Percentiles rank a stretch among this genome's conserved stretches.
phyloP scores from a whole-genome alignment of 1,284 basidiomycete species.

The Malassezia yamatoensis region DNA sequence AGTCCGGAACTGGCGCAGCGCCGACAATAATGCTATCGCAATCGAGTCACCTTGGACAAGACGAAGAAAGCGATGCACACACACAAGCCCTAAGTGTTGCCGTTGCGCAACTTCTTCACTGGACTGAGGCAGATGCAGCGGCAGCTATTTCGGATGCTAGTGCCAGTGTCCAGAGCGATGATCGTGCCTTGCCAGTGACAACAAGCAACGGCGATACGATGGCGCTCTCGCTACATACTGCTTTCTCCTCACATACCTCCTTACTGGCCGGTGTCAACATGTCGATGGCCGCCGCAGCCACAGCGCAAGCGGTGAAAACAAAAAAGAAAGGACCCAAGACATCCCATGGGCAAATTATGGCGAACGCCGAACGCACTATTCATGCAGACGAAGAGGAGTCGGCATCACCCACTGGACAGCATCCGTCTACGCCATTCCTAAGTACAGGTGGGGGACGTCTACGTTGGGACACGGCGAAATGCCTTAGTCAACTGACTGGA shows the following conservation, averaged over 20 bases:
- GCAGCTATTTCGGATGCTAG: constrained; percentile 8
- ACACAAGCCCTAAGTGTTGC: constrained; percentile 20
- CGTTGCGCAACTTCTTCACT: constrained; percentile 14
- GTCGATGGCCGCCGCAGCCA: constrained; percentile 1
- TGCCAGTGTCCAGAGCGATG: background rate
- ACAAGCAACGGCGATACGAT: constrained; percentile 1
- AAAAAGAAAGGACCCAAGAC: constrained; percentile 21
- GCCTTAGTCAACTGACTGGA: constrained; percentile 38
- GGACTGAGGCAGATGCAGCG: constrained; percentile 10
- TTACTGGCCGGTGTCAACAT: constrained; percentile 14
- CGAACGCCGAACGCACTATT: constrained; percentile 9
- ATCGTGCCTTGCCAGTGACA: background rate
- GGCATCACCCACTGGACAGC: constrained; percentile 19
- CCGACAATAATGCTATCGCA: constrained; percentile 6
- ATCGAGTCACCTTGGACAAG: constrained; percentile 17
- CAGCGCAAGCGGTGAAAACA: background rate
- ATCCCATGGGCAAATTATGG: constrained; percentile 5
- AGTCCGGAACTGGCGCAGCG: constrained; percentile 18
- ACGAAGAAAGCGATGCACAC: constrained; percentile 13
- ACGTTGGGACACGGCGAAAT: constrained; percentile 43
- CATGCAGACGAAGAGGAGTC: constrained; percentile 30
- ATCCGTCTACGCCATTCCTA: constrained; percentile 24
- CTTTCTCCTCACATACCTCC: constrained; percentile 10
- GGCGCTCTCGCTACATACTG: background rate
- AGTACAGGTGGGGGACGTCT: constrained; percentile 33